Evolutionary conservation across 2,329 filamentous ascomycete species (phyloP).

Genomic region (Fusarium bactridioides): DNA sequence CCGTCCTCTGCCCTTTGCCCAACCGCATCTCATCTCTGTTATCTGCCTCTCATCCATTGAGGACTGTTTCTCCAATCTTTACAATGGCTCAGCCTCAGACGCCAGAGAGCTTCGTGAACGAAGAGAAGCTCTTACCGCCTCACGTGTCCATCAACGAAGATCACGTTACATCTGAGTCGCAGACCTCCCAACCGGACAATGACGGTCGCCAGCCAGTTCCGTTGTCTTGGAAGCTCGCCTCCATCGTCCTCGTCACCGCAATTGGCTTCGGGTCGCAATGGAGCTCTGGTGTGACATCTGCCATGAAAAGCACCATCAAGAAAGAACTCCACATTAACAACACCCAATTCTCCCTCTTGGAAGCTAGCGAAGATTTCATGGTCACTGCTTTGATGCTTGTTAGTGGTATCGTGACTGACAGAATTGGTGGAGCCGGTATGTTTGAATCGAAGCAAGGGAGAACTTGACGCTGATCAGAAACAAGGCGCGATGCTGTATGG

Average conservation of each 20-base stretch:
- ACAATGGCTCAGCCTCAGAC: not conserved
- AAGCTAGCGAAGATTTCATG: slow-evolving; percentile 69
- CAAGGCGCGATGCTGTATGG: slow-evolving; percentile 54
- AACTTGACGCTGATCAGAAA: accelerated
- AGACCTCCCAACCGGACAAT: not conserved
- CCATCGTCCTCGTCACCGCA: slow-evolving; percentile 57
- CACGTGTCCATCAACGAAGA: not conserved
- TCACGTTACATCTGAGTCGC: not conserved
- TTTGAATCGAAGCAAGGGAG: accelerated
- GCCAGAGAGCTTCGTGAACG: not conserved
- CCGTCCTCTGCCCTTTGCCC: not conserved
- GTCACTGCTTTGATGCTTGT: slow-evolving; percentile 61
- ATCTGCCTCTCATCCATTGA: not conserved
- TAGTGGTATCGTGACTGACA: slow-evolving; percentile 63
- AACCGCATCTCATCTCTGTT: no score
- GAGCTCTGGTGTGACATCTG: slow-evolving; percentile 64
- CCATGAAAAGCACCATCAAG: slow-evolving; percentile 68
- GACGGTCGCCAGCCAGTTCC: not conserved
- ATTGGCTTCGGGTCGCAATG: slow-evolving; percentile 67
- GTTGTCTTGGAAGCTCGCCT: slow-evolving; percentile 34
- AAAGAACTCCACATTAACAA: slow-evolving; percentile 67
- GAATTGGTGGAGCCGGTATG: slow-evolving; percentile 60
- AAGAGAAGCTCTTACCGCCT: not conserved
- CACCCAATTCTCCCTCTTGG: slow-evolving; percentile 63
- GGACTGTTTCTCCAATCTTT: not conserved